phyloP scores from a whole-genome alignment of 768 basidiomycete species.

The Hysterangium stoloniferum region DNA sequence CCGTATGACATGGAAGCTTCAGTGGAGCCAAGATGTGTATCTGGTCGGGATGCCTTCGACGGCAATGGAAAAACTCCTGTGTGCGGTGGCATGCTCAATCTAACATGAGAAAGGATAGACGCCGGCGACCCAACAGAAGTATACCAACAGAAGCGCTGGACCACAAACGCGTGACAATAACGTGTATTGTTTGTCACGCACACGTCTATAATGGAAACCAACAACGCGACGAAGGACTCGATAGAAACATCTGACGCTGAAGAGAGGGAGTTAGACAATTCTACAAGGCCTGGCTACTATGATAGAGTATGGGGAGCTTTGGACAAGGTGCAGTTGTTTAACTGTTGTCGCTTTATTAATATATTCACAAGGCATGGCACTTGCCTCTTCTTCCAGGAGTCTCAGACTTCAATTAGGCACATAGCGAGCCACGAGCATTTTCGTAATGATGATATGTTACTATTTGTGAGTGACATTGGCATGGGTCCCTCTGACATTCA shows the following conservation, averaged over 20 bases:
- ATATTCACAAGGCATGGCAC: too few species aligned
- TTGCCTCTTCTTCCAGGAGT: not conserved
- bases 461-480: not conserved
- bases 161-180: constrained; percentile 1
- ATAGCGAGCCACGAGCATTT: not conserved
- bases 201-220: not conserved
- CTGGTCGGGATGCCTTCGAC: constrained; percentile 38
- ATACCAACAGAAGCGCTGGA: too few species aligned
- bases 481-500: not conserved
- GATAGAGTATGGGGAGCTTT: not conserved
- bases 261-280: constrained; percentile 1
- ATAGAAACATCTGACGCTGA: constrained; percentile 11
- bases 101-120: too few species aligned
- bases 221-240: not conserved
- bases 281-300: constrained; percentile 2
- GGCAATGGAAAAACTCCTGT: constrained; percentile 61
- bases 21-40: constrained; percentile 18
- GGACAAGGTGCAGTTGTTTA: not conserved
- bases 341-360: not conserved
- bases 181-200: not conserved
- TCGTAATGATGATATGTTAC: not conserved
- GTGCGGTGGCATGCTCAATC: constrained; percentile 51
- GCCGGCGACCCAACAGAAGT: too few species aligned
- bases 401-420: not conserved
- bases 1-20: constrained; percentile 5